Percentiles rank a stretch among this genome's conserved stretches.
Conservation (phyloP, 345 rosid species). For the Erodium maritimum region DNA sequence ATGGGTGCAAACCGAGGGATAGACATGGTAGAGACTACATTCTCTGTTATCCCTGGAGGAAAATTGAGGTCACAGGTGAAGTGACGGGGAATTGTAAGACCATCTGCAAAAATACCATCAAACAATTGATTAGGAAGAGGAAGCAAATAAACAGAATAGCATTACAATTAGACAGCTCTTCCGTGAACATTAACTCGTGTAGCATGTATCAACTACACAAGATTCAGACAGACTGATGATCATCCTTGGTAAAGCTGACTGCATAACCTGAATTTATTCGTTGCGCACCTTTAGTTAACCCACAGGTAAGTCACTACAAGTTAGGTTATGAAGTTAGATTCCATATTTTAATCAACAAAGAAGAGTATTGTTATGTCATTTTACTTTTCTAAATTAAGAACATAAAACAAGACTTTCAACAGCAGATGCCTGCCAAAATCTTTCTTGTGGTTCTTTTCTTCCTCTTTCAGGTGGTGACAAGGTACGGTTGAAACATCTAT, state of each 20-base stretch:
- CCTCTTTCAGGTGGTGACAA: too few relatives aligned
- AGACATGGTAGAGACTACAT: conserved; percentile 9
- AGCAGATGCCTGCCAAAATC: too few relatives aligned
- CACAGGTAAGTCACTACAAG: not conserved
- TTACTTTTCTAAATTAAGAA: too few relatives aligned
- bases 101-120: conserved; percentile 14
- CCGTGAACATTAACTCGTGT: not conserved
- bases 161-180: too few relatives aligned
- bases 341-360: too few relatives aligned
- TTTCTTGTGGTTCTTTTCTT: too few relatives aligned
- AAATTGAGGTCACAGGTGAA: conserved; percentile 22
- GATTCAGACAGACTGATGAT: not conserved
- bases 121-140: not conserved
- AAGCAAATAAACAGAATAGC: not conserved
- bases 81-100: conserved; percentile 3
- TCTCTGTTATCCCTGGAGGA: conserved; percentile 11
- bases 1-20: conserved; percentile 29
- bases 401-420: too few relatives aligned
- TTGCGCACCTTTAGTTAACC: not conserved
- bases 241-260: not conserved
- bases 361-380: too few relatives aligned
- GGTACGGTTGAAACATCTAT: too few relatives aligned
- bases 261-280: too few relatives aligned
- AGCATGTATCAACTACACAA: not conserved
- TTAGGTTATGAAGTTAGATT: too few relatives aligned